These are phyloP conservation scores for Pugionium dolabratum DNA, from an alignment of 345 rosid genomes.

Conservation along the genomic window DNA sequence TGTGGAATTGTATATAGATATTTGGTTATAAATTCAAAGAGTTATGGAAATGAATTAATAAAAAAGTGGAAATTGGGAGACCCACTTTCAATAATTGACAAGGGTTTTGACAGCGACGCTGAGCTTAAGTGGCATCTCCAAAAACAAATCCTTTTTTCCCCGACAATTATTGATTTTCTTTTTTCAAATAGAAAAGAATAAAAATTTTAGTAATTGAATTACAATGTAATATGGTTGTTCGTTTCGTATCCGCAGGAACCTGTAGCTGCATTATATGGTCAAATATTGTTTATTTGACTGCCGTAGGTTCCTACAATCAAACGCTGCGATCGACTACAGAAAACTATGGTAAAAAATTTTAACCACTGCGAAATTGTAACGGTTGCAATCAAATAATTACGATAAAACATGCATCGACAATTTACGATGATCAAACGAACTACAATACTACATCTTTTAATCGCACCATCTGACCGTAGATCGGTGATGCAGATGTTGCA, in stretches of 20 bases:
- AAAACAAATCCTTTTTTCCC: constrained; percentile 28
- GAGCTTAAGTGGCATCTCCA: constrained; percentile 44
- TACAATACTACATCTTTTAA: too few species aligned
- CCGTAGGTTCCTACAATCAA: too few species aligned
- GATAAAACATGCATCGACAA: too few species aligned
- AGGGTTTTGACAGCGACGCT: constrained; percentile 35
- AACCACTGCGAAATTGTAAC: too few species aligned
- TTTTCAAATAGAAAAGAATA: constrained; percentile 39
- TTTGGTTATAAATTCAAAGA: constrained; percentile 7
- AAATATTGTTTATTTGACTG: too few species aligned
- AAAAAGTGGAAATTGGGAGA: constrained; percentile 33
- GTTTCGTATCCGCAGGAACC: constrained; percentile 8
- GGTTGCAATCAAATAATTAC: too few species aligned
- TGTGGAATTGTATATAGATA: constrained; percentile 24
- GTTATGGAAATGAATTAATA: constrained; percentile 33
- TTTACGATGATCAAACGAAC: too few species aligned
- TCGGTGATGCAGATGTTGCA: too few species aligned
- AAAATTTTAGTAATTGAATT: constrained; percentile 30
- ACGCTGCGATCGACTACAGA: too few species aligned
- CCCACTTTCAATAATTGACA: constrained; percentile 40
- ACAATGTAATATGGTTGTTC: not conserved
- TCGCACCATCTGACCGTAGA: too few species aligned
- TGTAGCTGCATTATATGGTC: too few species aligned
- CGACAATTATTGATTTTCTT: constrained; percentile 34
- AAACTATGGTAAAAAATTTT: too few species aligned